These are phyloP conservation scores for Pichia kluyveri DNA, from an alignment of 805 yeast genomes.

Conservation along the genomic window DNA sequence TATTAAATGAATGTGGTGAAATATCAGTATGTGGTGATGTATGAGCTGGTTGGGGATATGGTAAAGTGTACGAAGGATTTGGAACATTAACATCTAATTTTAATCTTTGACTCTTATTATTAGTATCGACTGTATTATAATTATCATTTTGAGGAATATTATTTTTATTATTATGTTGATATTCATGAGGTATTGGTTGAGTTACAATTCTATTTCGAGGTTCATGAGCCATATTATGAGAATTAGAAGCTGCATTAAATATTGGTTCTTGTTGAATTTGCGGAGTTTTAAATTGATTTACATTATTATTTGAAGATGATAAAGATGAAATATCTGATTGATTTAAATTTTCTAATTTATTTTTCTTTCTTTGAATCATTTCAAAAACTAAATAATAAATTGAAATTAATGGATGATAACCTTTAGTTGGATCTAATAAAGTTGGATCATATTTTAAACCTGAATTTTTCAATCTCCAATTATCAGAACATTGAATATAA, in stretches of 20 bases:
- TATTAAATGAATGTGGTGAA: conserved; percentile 14
- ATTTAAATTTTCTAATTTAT: conserved; percentile 39
- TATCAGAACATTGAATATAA: conserved; percentile 52
- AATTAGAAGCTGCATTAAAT: conserved; percentile 10
- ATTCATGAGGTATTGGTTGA: conserved; percentile 19
- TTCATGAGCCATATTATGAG: conserved; percentile 11
- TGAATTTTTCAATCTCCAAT: conserved; percentile 45
- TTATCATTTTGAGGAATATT: neutral
- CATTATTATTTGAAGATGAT: too few relatives aligned
- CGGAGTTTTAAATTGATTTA: conserved; percentile 6
- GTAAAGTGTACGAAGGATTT: conserved; percentile 34
- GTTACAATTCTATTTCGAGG: conserved; percentile 15
- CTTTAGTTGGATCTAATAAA: conserved; percentile 70
- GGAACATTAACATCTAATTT: conserved; percentile 4
- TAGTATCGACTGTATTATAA: neutral
- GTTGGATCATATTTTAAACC: conserved; percentile 16
- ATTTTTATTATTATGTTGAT: conserved; percentile 11
- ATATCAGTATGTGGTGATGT: conserved; percentile 26
- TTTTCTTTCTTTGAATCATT: conserved; percentile 61
- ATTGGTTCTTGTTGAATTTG: conserved; percentile 8
- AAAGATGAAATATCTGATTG: neutral
- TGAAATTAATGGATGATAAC: conserved; percentile 82
- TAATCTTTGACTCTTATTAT: neutral
- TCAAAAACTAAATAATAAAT: conserved; percentile 83
- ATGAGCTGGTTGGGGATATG: conserved; percentile 35